phyloP scores from a whole-genome alignment of 2,329 filamentous ascomycete genomes.

The Immersiporthe knoxdaviesiana region DNA sequence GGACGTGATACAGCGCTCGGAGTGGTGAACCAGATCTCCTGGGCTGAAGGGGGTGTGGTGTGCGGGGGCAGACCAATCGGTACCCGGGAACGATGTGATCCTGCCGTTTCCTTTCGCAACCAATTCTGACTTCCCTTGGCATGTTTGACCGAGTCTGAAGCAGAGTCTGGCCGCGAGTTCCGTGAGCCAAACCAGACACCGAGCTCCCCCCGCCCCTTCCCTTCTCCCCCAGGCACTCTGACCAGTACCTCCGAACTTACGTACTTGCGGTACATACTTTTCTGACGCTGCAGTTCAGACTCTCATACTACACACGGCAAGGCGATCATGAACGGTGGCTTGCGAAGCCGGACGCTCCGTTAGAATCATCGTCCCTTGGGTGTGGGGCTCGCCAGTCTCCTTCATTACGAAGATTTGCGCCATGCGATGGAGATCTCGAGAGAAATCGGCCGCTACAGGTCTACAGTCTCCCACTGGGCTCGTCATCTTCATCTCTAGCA shows the following conservation, averaged over 20 bases:
- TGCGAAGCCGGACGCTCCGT: not conserved
- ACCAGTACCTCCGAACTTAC: not conserved
- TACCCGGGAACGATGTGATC: slow-evolving; percentile 17
- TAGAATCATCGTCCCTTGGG: not conserved
- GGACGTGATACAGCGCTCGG: slow-evolving; percentile 23
- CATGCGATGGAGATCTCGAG: not conserved
- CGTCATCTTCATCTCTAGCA: not conserved
- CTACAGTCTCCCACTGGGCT: not conserved
- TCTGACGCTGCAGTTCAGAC: not conserved
- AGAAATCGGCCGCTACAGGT: not conserved
- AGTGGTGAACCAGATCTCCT: slow-evolving; percentile 26
- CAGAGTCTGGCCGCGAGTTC: slow-evolving; percentile 5
- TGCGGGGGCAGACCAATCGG: slow-evolving; percentile 18
- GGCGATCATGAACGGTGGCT: not conserved
- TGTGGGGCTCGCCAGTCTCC: not conserved
- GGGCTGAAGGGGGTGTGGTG: not conserved
- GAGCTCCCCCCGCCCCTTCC: not conserved
- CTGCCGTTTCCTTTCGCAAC: slow-evolving; percentile 8
- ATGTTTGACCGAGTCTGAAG: slow-evolving; percentile 24
- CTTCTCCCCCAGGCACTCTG: not conserved
- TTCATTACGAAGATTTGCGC: not conserved
- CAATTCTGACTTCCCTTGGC: slow-evolving; percentile 24
- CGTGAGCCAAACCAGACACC: slow-evolving; percentile 3
- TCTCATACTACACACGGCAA: not conserved
- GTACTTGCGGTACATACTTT: not conserved